Conservation (phyloP, 2,329 filamentous ascomycete genomes). For the Elsinoe necatrix region DNA sequence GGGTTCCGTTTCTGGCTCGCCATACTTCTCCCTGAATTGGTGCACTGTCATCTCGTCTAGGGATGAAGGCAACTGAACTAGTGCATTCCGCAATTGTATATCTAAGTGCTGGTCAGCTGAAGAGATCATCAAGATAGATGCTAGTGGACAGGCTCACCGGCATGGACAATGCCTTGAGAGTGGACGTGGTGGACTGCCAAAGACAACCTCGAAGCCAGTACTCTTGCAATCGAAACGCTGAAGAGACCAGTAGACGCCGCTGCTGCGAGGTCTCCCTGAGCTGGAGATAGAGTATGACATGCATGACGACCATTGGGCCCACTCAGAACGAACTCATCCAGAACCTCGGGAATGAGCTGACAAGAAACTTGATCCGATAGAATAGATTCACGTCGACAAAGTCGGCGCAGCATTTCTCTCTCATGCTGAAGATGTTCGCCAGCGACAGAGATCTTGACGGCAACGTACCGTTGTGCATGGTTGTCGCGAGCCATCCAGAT, state of each 20-base stretch:
- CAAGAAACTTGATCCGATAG: background rate
- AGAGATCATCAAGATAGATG: too few species aligned
- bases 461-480: background rate
- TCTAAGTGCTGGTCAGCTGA: too few species aligned
- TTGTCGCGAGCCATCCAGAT: background rate
- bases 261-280: background rate
- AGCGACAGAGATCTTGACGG: background rate
- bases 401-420: background rate
- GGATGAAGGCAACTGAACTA: background rate
- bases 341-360: background rate
- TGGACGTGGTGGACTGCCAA: constrained; percentile 1
- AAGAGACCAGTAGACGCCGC: background rate
- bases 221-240: background rate
- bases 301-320: background rate
- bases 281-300: background rate
- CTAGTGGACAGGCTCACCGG: background rate
- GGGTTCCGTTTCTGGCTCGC: background rate
- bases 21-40: background rate
- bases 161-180: background rate
- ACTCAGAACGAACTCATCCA: background rate
- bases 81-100: background rate
- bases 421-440: constrained; percentile 20
- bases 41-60: background rate
- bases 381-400: background rate
- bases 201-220: background rate